Evolutionary conservation across 2,329 filamentous ascomycete genomes (phyloP), one percentile per base, ranked within the genome.

Genomic region (Verticillium longisporum): DNA sequence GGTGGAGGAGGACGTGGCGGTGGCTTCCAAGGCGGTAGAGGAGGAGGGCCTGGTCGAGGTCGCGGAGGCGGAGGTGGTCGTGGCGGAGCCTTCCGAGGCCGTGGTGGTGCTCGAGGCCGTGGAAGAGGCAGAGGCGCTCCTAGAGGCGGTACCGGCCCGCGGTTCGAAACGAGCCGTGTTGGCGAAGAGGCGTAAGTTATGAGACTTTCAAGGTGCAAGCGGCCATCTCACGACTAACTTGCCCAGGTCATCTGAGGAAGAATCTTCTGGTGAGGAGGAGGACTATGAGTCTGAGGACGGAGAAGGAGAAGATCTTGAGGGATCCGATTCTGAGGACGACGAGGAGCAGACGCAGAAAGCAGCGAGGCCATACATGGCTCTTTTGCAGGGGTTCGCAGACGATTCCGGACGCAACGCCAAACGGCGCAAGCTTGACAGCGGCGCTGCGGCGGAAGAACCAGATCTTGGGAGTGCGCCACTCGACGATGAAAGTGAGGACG

Each of bases 351-450:
- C 70, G 50, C 54, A 70, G 5, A 67, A 76, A 10, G 59, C 74
- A 32, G 73, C 76, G 32, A 77, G 78, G 34, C 80, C 86, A 3
- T 88, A 88, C 65, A 75, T 81, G 73, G 76, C 82, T 7, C 75
- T 88, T 6, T 75, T 88, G 67, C 80, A 86, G 67, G 86, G 82
- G 61, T 74, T 88, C 57, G 75, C 78, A 2, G 78, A 81, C 32
- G 74, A 77, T 3, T 68, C 73, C 26, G 73, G 70, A 3, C 80
- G 78, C 2, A 79, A 76, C 53, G 73, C 80, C 1, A 88, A 88
- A 69, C 78, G 83, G 70, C 78, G 85, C 61, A 88, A 87, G 67
- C 65, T 87, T 9, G 78, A 80, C 31, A 59, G 37, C 13, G 61
- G 61, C 77, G 80, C 57, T 64, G 62, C 56, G 14, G 45, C 41